Base-by-base conservation (phyloP, 2,329 filamentous ascomycete genomes). In the Reticulascus tulasneorum region DNA sequence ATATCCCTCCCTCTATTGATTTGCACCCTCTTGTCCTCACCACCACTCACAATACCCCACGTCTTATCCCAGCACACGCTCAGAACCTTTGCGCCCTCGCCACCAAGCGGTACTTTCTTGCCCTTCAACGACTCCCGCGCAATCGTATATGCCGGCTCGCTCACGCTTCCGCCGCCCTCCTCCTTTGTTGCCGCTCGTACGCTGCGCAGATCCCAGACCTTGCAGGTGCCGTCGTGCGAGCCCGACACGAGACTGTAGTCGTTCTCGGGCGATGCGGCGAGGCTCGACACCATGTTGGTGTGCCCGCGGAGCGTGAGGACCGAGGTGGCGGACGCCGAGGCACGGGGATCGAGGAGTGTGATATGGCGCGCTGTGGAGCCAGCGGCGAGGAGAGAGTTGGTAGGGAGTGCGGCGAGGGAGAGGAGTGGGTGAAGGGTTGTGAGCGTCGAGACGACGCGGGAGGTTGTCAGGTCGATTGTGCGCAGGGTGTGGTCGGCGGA, bases 21-120 rank as follows among this genome's bases (percentile, higher is more conserved):
- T 69, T 98, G 93, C 52, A 98, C 82, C 67, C 79, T 82, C 68
- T 93, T 95, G 57, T 98, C 93, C 73, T 97, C 90, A 12, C 91
- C 89, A 27, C 73, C 89, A 53, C 86, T 94, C 28, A 96, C 84
- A 56, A 98, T 91, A 2, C 93, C 94, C 55, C 94, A 79, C 7
- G 80, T 77, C 57, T 73, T 70, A 60, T 96, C 86, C 93, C 93
- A 98, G 40, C 72, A 76, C 6, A 97, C 86, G 22, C 79, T 77
- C 60, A 97, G 87, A 31, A 98, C 88, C 74, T 97, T 97, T 44
- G 83, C 78, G 17, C 89, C 89, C 41, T 93, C 86, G 3, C 90
- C 90, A 7, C 79, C 82, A 25, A 81, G 70, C 12, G 72, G 73
- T 54, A 75, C 77, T 53, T 79, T 78, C 56, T 77, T 78, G 42